Base-by-base conservation (phyloP, 1,284 basidiomycete species). In the Amylostereum areolatum region DNA sequence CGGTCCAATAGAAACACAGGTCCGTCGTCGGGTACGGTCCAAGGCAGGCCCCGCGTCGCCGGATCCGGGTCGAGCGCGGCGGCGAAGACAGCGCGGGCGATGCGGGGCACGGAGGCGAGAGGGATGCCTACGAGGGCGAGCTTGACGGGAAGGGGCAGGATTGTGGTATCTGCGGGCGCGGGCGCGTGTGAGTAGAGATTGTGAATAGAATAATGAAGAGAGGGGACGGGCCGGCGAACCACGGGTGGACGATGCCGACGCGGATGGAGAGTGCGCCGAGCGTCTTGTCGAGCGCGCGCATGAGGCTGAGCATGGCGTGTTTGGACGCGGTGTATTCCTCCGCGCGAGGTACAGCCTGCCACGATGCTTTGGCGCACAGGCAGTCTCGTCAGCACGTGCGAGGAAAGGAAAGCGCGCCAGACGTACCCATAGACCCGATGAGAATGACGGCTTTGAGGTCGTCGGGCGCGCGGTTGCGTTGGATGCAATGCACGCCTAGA, bases 371-470 rank as follows among this genome's bases (percentile, higher is more conserved):
- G 18, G n/a, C 3, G 24, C 12, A 39, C 3, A 6, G 28, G 41
- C 9, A 40, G 44, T 24, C 32, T 2, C 27, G 12, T 45, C 9
- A 40, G 44, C 30, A 36, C 2, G 29, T 29, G 28, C 6, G 30
- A 4, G 11, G 2, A 10, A 10, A 37, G 18, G 4, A 41, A 45
- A 12, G 9, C 27, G 39, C 33, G 41, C 46, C 25, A 44, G 8
- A 57, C 66, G 30, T 52, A 76, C 77, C 73, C 62, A 81, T 74
- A 8, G 79, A 81, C 9, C 78, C 80, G 35, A 81, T 67, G 24
- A 83, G 61, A 32, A 81, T 65, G 32, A 83, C 55, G 3, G 77
- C 62, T 55, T 80, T 80, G 42, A 42, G 77, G 59, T 32, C 62
- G 63, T 35, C 60, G 29, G 55, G 27, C 57, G 48, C 44, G 53